These are phyloP conservation scores for Daedalea quercina DNA, from an alignment of 768 basidiomycete genomes.

Conservation along the genomic window DNA sequence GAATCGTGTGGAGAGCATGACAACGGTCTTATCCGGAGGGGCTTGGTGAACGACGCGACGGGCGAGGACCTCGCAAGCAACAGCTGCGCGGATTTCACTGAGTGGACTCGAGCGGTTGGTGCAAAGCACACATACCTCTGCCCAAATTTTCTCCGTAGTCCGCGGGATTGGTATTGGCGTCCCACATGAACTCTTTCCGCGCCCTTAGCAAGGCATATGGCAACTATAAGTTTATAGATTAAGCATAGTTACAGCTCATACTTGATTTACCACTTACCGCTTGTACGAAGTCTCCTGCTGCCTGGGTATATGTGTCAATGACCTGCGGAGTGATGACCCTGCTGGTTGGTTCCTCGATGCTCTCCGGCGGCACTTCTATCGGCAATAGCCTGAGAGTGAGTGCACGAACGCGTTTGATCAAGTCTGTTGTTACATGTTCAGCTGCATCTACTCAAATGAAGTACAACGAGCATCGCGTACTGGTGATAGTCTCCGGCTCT, in stretches of 20 bases:
- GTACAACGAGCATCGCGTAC: conserved; percentile 33
- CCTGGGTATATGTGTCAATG: conserved; percentile 65
- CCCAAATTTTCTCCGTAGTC: conserved; percentile 83
- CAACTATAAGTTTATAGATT: conserved; percentile 36
- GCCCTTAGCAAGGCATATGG: conserved; percentile 78
- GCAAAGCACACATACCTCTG: conserved; percentile 46
- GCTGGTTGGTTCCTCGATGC: conserved; percentile 70
- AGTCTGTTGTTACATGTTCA: conserved; percentile 38
- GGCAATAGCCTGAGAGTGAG: conserved; percentile 74
- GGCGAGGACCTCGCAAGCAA: conserved; percentile 81
- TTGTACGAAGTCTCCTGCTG: conserved; percentile 84
- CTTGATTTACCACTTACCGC: conserved; percentile 54
- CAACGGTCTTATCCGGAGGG: conserved; percentile 53
- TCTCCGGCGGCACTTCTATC: conserved; percentile 63
- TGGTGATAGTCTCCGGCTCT: conserved; percentile 68
- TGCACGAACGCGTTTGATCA: conserved; percentile 73
- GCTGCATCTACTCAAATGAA: not conserved
- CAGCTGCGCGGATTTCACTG: conserved; percentile 35
- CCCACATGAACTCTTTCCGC: conserved; percentile 72
- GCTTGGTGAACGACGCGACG: conserved; percentile 70
- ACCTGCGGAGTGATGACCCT: conserved; percentile 79
- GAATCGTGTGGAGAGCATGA: conserved; percentile 76
- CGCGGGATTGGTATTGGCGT: conserved; percentile 75
- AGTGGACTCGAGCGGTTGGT: not conserved
- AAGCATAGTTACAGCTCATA: not conserved